Conservation (phyloP, 2,329 filamentous ascomycete species). For the Zopfia rhizophila region DNA sequence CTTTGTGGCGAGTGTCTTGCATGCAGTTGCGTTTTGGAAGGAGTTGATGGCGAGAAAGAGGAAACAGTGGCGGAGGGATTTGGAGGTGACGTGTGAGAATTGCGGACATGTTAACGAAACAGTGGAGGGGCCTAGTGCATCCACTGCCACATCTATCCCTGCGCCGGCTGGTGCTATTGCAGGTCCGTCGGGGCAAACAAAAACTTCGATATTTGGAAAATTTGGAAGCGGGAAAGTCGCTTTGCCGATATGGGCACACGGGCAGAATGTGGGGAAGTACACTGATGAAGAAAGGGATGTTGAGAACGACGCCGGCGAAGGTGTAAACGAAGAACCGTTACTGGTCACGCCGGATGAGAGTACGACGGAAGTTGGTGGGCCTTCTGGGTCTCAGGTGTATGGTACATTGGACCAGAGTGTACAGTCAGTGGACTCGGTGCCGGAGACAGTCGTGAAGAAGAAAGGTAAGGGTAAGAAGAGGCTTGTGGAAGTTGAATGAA, state of each 20-base stretch:
- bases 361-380: conserved; percentile 13
- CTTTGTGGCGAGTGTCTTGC: conserved; percentile 13
- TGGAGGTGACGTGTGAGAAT: conserved; percentile 15
- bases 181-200: too few relatives aligned
- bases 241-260: conserved; percentile 17
- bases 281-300: neutral
- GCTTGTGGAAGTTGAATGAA: conserved; percentile 19
- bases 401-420: conserved; percentile 21
- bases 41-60: conserved; percentile 26
- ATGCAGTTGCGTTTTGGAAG: conserved; percentile 25
- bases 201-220: too few relatives aligned
- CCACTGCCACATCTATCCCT: too few relatives aligned
- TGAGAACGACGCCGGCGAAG: neutral
- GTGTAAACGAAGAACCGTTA: conserved; percentile 12
- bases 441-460: conserved; percentile 26
- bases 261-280: conserved; percentile 2
- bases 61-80: conserved; percentile 12
- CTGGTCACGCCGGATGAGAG: conserved; percentile 25
- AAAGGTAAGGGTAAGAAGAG: conserved; percentile 30
- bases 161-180: too few relatives aligned
- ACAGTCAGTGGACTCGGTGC: conserved; percentile 16
- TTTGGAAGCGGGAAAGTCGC: conserved; percentile 15
- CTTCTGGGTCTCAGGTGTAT: conserved; percentile 12
- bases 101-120: conserved; percentile 14
- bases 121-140: too few relatives aligned